A percentile compares a stretch with the other conserved stretches of the same genome.
phyloP scores from a whole-genome alignment of 306 rosid genomes.

The Vigna trinervia region DNA sequence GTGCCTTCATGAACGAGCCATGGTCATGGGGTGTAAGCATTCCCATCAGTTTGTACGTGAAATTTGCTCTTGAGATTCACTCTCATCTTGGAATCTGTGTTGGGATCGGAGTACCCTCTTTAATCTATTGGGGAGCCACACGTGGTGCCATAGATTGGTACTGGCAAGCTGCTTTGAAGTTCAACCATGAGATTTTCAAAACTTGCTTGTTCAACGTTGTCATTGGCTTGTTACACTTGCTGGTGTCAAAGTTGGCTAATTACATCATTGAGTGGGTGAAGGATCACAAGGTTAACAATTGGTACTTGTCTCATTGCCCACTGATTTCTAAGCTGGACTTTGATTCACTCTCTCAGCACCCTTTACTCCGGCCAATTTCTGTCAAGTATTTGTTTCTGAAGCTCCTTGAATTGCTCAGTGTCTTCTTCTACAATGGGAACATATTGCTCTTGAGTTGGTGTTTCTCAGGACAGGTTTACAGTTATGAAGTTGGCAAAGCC shows the following conservation, averaged over 20 bases:
- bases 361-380: slow-evolving; percentile 42
- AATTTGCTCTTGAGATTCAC: slow-evolving; percentile 52
- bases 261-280: slow-evolving; percentile 35
- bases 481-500: slow-evolving; percentile 50
- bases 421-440: slow-evolving; percentile 50
- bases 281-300: slow-evolving; percentile 27
- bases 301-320: neutral
- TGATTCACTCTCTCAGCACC: slow-evolving; percentile 13
- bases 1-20: slow-evolving; percentile 41
- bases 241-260: slow-evolving; percentile 41
- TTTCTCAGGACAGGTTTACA: slow-evolving; percentile 49
- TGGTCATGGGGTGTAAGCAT: slow-evolving; percentile 52
- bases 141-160: slow-evolving; percentile 50
- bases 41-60: slow-evolving; percentile 52
- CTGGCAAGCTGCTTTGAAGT: slow-evolving; percentile 30
- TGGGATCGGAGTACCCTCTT: slow-evolving; percentile 52
- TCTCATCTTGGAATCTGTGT: slow-evolving; percentile 51
- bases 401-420: slow-evolving; percentile 25
- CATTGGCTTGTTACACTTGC: slow-evolving; percentile 42
- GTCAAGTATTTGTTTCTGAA: slow-evolving; percentile 11
- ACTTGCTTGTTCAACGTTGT: slow-evolving; percentile 40
- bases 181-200: slow-evolving; percentile 49
- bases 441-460: slow-evolving; percentile 53
- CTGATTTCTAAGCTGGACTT: slow-evolving; percentile 33
- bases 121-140: slow-evolving; percentile 52